Evolutionary conservation across 345 rosid genomes (phyloP).

Genomic region (Hibiscus mutabilis): DNA sequence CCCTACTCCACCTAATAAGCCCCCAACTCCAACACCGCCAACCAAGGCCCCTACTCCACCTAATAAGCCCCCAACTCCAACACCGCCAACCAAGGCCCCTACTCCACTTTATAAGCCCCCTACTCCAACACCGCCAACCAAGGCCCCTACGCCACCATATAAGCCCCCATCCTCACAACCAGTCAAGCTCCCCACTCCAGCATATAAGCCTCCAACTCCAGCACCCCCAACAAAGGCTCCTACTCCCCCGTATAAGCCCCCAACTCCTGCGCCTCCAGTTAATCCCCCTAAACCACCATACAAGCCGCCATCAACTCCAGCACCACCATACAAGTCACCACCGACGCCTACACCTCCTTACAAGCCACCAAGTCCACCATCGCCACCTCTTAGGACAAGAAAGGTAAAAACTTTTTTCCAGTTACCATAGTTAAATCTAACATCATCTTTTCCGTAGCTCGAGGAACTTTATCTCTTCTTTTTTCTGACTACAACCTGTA

Average conservation of each 20-base stretch:
- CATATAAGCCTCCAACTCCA: background rate
- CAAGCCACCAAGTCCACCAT: slow-evolving; percentile 21
- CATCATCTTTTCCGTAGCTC: background rate
- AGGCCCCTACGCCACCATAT: background rate
- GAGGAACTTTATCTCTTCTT: background rate
- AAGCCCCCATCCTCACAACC: background rate
- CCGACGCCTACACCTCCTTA: slow-evolving; percentile 6
- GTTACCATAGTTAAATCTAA: background rate
- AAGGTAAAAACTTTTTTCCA: slow-evolving; percentile 27
- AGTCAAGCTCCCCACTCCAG: background rate
- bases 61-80: background rate
- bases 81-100: background rate
- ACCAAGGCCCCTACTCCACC: background rate
- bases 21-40: background rate
- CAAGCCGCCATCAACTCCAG: background rate
- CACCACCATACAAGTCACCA: slow-evolving; percentile 13
- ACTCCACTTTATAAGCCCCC: background rate
- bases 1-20: background rate
- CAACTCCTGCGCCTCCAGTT: background rate
- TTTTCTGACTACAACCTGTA: background rate
- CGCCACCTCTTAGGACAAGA: slow-evolving; percentile 44
- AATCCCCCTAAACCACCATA: background rate
- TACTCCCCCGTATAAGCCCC: background rate
- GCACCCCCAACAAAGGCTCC: too few relatives aligned
- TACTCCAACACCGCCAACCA: background rate